A percentile compares a stretch with the other conserved stretches of the same genome.
phyloP scores from a whole-genome alignment of 2,329 filamentous ascomycete species.

The Exophiala mesophila region DNA sequence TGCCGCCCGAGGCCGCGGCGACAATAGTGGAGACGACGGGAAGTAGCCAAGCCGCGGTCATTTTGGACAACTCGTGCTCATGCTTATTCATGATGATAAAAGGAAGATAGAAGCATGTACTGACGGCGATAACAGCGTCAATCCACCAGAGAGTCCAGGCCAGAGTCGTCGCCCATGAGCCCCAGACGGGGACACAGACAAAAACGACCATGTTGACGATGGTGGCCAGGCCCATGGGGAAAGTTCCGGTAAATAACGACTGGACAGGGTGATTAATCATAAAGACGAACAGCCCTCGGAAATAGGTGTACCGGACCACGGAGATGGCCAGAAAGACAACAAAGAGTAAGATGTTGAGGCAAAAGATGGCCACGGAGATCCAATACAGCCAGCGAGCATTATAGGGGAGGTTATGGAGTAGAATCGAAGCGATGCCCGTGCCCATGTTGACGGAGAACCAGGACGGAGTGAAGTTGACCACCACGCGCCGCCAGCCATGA shows the following conservation, averaged over 20 bases:
- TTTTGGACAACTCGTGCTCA: constrained; percentile 44
- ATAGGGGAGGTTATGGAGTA: constrained; percentile 60
- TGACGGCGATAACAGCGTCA: constrained; percentile 42
- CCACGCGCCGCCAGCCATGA: not conserved
- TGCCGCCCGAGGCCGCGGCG: constrained; percentile 59
- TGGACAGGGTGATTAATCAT: constrained; percentile 62
- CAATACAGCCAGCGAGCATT: constrained; percentile 52
- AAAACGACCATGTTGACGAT: constrained; percentile 60
- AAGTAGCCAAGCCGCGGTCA: constrained; percentile 62
- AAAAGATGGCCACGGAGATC: constrained; percentile 52
- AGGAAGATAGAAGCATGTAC: constrained; percentile 42
- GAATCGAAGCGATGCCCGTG: constrained; percentile 60
- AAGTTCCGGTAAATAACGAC: constrained; percentile 59
- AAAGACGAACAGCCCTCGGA: constrained; percentile 57
- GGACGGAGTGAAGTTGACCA: constrained; percentile 6
- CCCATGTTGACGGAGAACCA: constrained; percentile 62
- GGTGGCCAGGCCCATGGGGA: constrained; percentile 62
- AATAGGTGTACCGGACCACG: constrained; percentile 55
- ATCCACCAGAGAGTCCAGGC: constrained; percentile 50
- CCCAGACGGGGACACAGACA: constrained; percentile 54
- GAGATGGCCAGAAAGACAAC: constrained; percentile 51
- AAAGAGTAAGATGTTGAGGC: constrained; percentile 56
- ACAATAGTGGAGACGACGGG: constrained; percentile 65
- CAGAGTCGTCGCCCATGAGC: constrained; percentile 44
- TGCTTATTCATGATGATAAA: constrained; percentile 44